Evolutionary conservation across 2,329 filamentous ascomycete genomes (phyloP).

Genomic region (Pseudogymnoascus sp.): DNA sequence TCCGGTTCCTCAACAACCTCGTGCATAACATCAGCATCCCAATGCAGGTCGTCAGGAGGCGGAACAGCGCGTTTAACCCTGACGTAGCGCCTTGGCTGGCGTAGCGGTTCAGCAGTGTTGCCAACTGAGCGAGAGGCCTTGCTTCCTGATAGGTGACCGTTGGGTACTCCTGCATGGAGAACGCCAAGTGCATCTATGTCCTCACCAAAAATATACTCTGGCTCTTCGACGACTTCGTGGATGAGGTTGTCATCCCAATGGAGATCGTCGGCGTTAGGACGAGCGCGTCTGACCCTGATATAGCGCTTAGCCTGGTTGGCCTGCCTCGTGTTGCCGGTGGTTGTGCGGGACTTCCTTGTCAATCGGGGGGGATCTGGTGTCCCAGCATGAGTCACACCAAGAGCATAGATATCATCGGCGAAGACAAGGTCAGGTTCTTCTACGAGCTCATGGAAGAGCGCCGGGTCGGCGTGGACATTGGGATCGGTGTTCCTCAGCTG

Average conservation of each 20-base stretch:
- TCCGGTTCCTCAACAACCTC: background rate
- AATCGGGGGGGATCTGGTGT: background rate
- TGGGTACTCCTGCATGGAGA: background rate
- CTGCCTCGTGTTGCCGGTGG: background rate
- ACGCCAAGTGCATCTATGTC: background rate
- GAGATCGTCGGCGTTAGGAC: background rate
- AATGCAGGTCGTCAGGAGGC: background rate
- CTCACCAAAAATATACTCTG: background rate
- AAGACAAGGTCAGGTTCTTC: background rate
- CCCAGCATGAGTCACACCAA: background rate
- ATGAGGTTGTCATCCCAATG: background rate
- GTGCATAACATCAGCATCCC: background rate
- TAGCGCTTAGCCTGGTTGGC: background rate
- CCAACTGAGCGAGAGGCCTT: no score
- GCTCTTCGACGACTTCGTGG: background rate
- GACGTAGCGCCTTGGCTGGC: background rate
- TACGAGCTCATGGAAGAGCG: background rate
- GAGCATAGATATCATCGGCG: background rate
- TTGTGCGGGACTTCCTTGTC: background rate
- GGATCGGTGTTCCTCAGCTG: background rate
- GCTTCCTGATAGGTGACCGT: background rate
- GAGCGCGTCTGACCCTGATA: background rate
- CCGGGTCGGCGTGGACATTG: background rate
- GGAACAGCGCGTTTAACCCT: background rate
- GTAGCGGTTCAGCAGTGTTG: no score